Base-by-base conservation (phyloP, 352 stramenopile species). In the Globisporangium alternatum region DNA sequence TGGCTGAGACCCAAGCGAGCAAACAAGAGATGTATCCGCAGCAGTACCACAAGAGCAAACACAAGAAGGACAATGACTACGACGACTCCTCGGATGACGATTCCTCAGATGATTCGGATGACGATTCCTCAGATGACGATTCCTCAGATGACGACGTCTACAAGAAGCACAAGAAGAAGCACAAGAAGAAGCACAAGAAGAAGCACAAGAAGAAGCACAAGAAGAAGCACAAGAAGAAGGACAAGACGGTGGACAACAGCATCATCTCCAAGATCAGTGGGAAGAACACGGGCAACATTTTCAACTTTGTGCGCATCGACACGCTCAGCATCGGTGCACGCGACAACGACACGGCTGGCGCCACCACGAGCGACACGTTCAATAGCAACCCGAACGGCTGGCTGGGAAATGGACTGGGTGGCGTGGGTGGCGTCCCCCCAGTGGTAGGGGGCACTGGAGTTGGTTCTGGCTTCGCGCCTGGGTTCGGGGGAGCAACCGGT, bases 231-330 rank as follows among this genome's bases (percentile, higher is more conserved):
- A 43, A 66, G 49, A 39, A 62, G 28, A 49, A 56, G 17, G 35
- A 71, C 31, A 45, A 54, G 57, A 44, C 39, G 39, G 51, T 39
- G 3, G 39, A 62, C 25, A 70, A 64, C 31, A 78, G 61, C 65
- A 62, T 75, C 37, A 15, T 78, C 12, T 64, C 71, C 31, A 69
- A 59, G 54, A 58, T 75, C 49, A 69, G 63, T 33, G 70, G 70
- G 28, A 58, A 75, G 35, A 81, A 81, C 57, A 75, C 74, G 28
- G 71, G 70, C 62, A 81, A 81, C 60, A 72, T 65, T 19, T 78
- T 80, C 56, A 69, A 63, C 15, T 77, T 72, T 41, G 73, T 80
- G 25, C 75, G 74, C 61, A 66, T 80, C 25, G 59, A 59, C 31
- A 70, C 52, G 12, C 9, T 62, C 10, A 65, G 60, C 15, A 54